phyloP scores from a whole-genome alignment of 2,329 filamentous ascomycete genomes.

The Neonectria punicea region DNA sequence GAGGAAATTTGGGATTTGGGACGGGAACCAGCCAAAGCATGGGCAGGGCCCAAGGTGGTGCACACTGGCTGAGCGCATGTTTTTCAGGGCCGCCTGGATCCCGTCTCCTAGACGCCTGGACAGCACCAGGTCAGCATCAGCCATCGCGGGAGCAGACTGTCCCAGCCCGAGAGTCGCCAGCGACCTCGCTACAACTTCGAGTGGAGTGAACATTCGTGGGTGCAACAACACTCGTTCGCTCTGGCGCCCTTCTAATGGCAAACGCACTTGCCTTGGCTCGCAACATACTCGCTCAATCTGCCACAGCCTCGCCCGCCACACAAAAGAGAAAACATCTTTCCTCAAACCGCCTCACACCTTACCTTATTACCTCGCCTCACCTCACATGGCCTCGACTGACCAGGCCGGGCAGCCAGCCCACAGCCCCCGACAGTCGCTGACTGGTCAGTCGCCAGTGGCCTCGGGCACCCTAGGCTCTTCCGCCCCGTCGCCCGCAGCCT shows the following conservation, averaged over 20 bases:
- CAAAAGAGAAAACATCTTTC: conserved; percentile 19
- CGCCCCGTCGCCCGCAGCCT: conserved; percentile 20
- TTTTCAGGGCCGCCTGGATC: not conserved
- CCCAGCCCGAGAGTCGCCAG: not conserved
- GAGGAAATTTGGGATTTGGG: not conserved
- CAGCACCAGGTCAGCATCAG: conserved; percentile 1
- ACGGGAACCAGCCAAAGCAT: not conserved
- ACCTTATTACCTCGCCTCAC: conserved; percentile 10
- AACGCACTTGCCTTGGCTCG: not conserved
- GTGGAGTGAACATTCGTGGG: not conserved
- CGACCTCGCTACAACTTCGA: not conserved
- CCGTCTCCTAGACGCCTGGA: not conserved
- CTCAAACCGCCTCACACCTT: conserved; percentile 12
- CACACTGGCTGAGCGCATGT: too few species aligned
- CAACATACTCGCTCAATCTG: conserved; percentile 8
- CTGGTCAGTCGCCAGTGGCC: conserved; percentile 16
- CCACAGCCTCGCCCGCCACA: conserved; percentile 11
- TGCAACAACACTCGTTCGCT: conserved; percentile 3
- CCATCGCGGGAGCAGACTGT: not conserved
- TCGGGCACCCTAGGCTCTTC: conserved; percentile 16
- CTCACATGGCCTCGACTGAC: conserved; percentile 24
- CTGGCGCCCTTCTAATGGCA: not conserved
- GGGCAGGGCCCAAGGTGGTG: not conserved
- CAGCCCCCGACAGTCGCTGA: conserved; percentile 19
- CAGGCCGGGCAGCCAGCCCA: conserved; percentile 23